Conservation (phyloP, 805 yeast species). For the Sporopachydermia quercuum region DNA sequence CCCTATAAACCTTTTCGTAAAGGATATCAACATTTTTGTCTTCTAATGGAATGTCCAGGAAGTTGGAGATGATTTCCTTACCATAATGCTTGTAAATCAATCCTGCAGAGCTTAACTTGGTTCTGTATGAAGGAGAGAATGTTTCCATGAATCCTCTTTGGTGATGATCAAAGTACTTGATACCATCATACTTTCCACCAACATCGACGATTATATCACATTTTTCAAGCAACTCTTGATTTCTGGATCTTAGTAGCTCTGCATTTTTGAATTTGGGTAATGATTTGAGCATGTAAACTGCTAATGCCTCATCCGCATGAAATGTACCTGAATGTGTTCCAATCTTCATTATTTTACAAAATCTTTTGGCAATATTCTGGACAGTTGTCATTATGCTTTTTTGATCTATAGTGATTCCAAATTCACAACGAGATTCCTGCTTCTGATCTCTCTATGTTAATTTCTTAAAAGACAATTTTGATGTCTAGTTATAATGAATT, state of each 20-base stretch:
- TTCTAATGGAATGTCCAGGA: neutral
- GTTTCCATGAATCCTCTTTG: slow-evolving; percentile 80
- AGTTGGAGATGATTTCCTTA: slow-evolving; percentile 37
- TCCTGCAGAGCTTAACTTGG: slow-evolving; percentile 90
- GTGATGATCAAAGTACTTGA: slow-evolving; percentile 87
- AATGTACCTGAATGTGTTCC: slow-evolving; percentile 90
- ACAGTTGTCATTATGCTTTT: too few species aligned
- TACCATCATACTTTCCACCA: slow-evolving; percentile 77
- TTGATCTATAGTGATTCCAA: too few species aligned
- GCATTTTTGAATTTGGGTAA: slow-evolving; percentile 58
- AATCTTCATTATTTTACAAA: slow-evolving; percentile 33
- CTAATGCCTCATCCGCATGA: slow-evolving; percentile 95
- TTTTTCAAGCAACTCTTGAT: slow-evolving; percentile 64
- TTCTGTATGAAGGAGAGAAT: slow-evolving; percentile 40
- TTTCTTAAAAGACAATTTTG: too few species aligned
- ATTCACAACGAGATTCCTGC: too few species aligned
- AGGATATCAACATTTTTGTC: slow-evolving; percentile 40
- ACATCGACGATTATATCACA: slow-evolving; percentile 94
- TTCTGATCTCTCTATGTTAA: too few species aligned
- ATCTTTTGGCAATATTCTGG: neutral
- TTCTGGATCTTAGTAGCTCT: slow-evolving; percentile 68
- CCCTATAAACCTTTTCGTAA: slow-evolving; percentile 66
- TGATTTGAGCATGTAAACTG: slow-evolving; percentile 69
- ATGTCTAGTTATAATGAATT: too few species aligned
- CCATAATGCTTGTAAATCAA: slow-evolving; percentile 81